Conservation (phyloP, 2,329 filamentous ascomycete genomes). For the Alternaria postmessia region DNA sequence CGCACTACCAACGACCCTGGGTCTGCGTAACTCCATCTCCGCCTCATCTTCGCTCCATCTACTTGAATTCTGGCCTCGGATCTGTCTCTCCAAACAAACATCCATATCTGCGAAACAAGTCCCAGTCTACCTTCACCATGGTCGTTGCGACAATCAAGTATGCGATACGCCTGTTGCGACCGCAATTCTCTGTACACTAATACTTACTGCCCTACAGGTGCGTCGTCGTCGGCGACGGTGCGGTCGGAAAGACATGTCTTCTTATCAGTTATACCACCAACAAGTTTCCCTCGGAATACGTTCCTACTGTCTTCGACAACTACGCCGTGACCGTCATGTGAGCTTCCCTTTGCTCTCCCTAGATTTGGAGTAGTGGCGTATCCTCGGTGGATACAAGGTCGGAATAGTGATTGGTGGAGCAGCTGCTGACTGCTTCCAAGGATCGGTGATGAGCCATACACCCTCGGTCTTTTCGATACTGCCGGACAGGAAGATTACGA, state of each 20-base stretch:
- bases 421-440: conserved; percentile 59
- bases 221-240: conserved; percentile 98
- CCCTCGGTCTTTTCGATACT: conserved; percentile 95
- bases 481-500: conserved; percentile 99
- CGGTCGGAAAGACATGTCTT: conserved; percentile 98
- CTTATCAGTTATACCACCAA: conserved; percentile 99
- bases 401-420: conserved; percentile 11
- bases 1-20: background rate
- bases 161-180: conserved; percentile 21
- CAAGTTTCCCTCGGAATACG: conserved; percentile 99
- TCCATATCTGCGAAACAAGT: conserved; percentile 9
- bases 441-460: conserved; percentile 99
- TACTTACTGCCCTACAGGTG: conserved; percentile 67
- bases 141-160: conserved; percentile 55
- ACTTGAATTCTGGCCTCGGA: conserved; percentile 24
- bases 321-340: conserved; percentile 99
- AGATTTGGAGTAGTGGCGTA: background rate
- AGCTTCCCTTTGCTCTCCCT: conserved; percentile 52
- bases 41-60: conserved; percentile 12
- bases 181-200: conserved; percentile 14
- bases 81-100: conserved; percentile 25
- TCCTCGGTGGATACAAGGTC: background rate
- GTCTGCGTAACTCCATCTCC: conserved; percentile 21
- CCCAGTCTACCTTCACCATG: conserved; percentile 37
- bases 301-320: conserved; percentile 99